Percentiles rank a stretch among this genome's conserved stretches.
Conservation (phyloP, 345 rosid genomes). For the Populus simonii region DNA sequence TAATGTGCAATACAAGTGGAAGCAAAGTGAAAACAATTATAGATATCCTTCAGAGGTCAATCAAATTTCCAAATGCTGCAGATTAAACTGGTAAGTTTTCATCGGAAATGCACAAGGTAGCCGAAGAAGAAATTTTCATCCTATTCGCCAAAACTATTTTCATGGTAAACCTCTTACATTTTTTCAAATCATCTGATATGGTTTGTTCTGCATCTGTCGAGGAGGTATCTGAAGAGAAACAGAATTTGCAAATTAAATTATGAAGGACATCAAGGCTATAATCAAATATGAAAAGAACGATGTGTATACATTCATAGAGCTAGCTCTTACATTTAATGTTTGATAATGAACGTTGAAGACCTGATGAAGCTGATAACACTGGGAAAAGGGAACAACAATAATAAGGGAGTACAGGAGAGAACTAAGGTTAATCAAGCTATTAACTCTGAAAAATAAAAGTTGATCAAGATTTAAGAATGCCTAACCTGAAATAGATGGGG, state of each 20-base stretch:
- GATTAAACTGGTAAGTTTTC: background rate
- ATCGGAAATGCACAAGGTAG: background rate
- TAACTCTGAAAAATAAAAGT: background rate
- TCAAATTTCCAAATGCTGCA: background rate
- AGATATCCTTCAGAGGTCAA: no score
- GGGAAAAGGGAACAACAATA: slow-evolving; percentile 6
- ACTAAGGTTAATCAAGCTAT: background rate
- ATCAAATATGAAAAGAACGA: background rate
- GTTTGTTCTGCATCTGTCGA: slow-evolving; percentile 14
- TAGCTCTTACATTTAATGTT: slow-evolving; percentile 45
- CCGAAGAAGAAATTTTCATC: background rate
- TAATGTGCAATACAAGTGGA: no score
- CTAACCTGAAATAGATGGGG: slow-evolving; percentile 64
- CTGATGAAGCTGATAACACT: slow-evolving; percentile 56
- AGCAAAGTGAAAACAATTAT: no score
- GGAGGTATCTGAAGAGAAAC: slow-evolving; percentile 38
- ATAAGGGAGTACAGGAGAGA: background rate
- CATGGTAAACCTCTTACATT: slow-evolving; percentile 36
- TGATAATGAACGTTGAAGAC: slow-evolving; percentile 39
- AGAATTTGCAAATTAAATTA: slow-evolving; percentile 3
- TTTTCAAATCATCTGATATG: slow-evolving; percentile 29
- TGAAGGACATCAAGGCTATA: background rate
- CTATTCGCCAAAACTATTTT: background rate
- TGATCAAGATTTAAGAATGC: background rate
- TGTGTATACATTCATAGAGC: slow-evolving; percentile 3